Percentiles rank a stretch among this genome's conserved stretches.
Conservation (phyloP, 2,329 filamentous ascomycete genomes). For the Penicillium sp. region DNA sequence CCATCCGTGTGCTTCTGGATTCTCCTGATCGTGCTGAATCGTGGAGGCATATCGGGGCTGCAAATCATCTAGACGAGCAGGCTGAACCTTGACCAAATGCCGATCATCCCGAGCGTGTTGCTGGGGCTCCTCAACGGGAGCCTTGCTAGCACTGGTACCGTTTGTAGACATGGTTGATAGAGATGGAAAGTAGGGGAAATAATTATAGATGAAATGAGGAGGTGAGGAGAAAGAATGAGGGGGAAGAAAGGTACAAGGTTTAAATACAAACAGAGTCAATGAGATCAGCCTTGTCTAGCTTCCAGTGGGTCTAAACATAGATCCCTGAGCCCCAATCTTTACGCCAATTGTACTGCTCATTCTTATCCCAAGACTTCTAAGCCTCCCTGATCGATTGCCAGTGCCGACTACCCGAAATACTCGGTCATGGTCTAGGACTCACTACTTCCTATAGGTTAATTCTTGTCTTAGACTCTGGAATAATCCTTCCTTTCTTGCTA, state of each 20-base stretch:
- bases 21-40: constrained; percentile 56
- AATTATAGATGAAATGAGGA: neutral
- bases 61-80: constrained; percentile 74
- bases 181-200: neutral
- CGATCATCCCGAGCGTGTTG: constrained; percentile 44
- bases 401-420: constrained; percentile 9
- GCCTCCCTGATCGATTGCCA: constrained; percentile 1
- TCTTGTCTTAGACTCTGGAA: neutral
- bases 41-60: constrained; percentile 73
- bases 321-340: neutral
- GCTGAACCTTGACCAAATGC: constrained; percentile 65
- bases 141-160: constrained; percentile 33
- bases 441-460: neutral
- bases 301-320: constrained; percentile 9
- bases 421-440: neutral
- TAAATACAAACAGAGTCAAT: constrained; percentile 5
- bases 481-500: constrained; percentile 9
- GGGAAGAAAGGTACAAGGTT: constrained; percentile 1
- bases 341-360: neutral
- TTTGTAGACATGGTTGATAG: constrained; percentile 25
- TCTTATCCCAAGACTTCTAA: constrained; percentile 1
- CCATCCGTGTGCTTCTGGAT: constrained; percentile 73
- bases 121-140: constrained; percentile 20
- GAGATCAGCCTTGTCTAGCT: constrained; percentile 2
- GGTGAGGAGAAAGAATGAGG: neutral